These are phyloP conservation scores for Cicer chorassanicum DNA, from an alignment of 306 rosid species.

Conservation along the genomic window DNA sequence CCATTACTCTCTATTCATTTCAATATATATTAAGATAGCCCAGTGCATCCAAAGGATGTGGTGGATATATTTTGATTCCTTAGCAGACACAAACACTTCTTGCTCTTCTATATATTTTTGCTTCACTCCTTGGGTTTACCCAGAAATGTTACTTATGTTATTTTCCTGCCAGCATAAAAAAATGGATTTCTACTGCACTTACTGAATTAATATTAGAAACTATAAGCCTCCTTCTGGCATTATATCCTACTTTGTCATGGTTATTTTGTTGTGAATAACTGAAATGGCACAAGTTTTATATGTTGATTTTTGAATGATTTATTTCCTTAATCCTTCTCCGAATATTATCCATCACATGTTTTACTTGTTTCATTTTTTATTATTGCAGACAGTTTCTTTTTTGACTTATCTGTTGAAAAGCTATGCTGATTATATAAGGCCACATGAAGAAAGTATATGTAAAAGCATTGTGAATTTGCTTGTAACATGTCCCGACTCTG, in stretches of 20 bases:
- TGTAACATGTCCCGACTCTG: slow-evolving; percentile 98
- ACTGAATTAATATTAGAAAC: slow-evolving; percentile 26
- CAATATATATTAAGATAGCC: slow-evolving; percentile 18
- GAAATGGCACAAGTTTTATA: background rate
- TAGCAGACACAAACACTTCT: slow-evolving; percentile 12
- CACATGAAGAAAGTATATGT: slow-evolving; percentile 98
- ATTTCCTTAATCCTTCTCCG: slow-evolving; percentile 39
- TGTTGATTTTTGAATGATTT: background rate
- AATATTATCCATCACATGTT: slow-evolving; percentile 29
- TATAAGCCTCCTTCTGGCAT: slow-evolving; percentile 22
- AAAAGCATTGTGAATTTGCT: slow-evolving; percentile 98
- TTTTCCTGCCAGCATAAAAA: slow-evolving; percentile 28
- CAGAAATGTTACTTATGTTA: slow-evolving; percentile 8
- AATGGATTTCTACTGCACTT: slow-evolving; percentile 15
- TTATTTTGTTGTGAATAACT: slow-evolving; percentile 26
- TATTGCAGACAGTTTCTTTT: slow-evolving; percentile 93
- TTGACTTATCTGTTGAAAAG: slow-evolving; percentile 93
- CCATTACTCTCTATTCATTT: slow-evolving; percentile 21
- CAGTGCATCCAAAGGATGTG: background rate
- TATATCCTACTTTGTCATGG: slow-evolving; percentile 34
- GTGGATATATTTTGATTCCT: slow-evolving; percentile 13
- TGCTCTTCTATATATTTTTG: slow-evolving; percentile 6
- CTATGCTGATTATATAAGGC: slow-evolving; percentile 93
- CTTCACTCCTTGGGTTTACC: slow-evolving; percentile 22
- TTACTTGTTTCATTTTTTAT: slow-evolving; percentile 43